Percentiles rank a stretch among this genome's conserved stretches.
phyloP scores from a whole-genome alignment of 352 stramenopile genomes.

The Phytophthora pisi region DNA sequence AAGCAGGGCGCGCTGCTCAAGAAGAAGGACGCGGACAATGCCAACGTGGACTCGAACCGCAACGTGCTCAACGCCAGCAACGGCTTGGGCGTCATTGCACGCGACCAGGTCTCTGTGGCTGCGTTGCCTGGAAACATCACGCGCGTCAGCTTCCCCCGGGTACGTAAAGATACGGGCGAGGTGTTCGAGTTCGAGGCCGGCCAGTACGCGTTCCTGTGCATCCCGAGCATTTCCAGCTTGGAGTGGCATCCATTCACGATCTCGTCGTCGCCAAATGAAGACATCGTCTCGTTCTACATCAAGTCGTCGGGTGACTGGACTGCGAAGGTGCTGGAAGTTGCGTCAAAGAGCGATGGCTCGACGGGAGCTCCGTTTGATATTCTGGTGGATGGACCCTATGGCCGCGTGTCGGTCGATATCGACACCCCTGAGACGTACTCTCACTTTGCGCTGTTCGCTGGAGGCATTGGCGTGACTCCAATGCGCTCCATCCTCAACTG shows the following conservation, averaged over 20 bases:
- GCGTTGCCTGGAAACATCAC: slow-evolving; percentile 32
- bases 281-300: slow-evolving; percentile 59
- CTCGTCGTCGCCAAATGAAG: slow-evolving; percentile 63
- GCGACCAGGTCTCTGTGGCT: slow-evolving; percentile 14
- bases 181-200: slow-evolving; percentile 39
- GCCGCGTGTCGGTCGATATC: slow-evolving; percentile 40
- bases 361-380: slow-evolving; percentile 25
- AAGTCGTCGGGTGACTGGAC: slow-evolving; percentile 62
- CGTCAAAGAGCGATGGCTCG: background rate
- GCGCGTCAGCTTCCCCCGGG: slow-evolving; percentile 39
- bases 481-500: slow-evolving; percentile 42
- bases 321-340: slow-evolving; percentile 26
- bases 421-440: slow-evolving; percentile 40
- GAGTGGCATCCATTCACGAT: slow-evolving; percentile 91
- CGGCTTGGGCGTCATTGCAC: slow-evolving; percentile 24
- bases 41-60: background rate
- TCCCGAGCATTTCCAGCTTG: slow-evolving; percentile 56
- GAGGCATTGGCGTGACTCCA: slow-evolving; percentile 51
- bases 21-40: slow-evolving; percentile 8
- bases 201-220: slow-evolving; percentile 79
- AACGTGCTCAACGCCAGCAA: slow-evolving; percentile 11
- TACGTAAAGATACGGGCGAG: slow-evolving; percentile 33
- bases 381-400: slow-evolving; percentile 47
- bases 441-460: slow-evolving; percentile 46
- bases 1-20: slow-evolving; percentile 19